These are phyloP conservation scores for Pseudovirgaria hyperparasitica DNA, from an alignment of 2,329 filamentous ascomycete species.

Conservation along the genomic window DNA sequence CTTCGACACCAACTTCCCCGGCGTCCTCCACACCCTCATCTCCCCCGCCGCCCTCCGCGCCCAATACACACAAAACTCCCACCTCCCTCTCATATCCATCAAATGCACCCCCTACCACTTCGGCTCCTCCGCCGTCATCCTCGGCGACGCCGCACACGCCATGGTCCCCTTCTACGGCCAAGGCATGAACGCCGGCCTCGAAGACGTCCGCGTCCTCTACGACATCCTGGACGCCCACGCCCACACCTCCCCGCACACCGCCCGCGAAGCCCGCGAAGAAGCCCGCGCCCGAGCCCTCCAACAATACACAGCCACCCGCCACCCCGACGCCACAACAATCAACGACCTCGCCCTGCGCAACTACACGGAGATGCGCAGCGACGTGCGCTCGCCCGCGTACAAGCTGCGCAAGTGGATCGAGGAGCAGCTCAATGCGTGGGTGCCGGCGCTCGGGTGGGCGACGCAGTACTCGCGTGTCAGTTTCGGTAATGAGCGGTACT, in stretches of 20 bases:
- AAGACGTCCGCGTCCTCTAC: conserved; percentile 86
- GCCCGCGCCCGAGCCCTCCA: conserved; percentile 41
- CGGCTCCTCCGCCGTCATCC: conserved; percentile 61
- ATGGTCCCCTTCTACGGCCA: conserved; percentile 99
- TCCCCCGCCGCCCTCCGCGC: conserved; percentile 51
- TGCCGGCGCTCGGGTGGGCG: conserved; percentile 72
- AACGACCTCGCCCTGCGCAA: conserved; percentile 86
- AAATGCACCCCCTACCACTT: conserved; percentile 87
- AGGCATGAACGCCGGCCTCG: conserved; percentile 92
- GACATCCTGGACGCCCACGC: conserved; percentile 61
- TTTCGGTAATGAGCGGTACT: conserved; percentile 87
- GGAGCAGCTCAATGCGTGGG: conserved; percentile 63
- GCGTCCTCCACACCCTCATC: conserved; percentile 60
- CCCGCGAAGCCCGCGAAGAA: conserved; percentile 13
- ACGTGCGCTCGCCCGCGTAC: conserved; percentile 68
- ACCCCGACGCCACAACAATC: conserved; percentile 73
- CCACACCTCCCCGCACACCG: conserved; percentile 32
- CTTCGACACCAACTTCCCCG: conserved; percentile 77
- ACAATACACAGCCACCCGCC: conserved; percentile 62
- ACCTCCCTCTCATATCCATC: conserved; percentile 84
- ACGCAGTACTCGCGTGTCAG: conserved; percentile 89
- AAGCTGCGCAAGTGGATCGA: conserved; percentile 74
- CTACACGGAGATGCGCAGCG: conserved; percentile 85
- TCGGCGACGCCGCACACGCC: conserved; percentile 91
- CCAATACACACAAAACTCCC: conserved; percentile 72